phyloP scores from a whole-genome alignment of 2,329 filamentous ascomycete species.

The Calonectria hawksworthii region DNA sequence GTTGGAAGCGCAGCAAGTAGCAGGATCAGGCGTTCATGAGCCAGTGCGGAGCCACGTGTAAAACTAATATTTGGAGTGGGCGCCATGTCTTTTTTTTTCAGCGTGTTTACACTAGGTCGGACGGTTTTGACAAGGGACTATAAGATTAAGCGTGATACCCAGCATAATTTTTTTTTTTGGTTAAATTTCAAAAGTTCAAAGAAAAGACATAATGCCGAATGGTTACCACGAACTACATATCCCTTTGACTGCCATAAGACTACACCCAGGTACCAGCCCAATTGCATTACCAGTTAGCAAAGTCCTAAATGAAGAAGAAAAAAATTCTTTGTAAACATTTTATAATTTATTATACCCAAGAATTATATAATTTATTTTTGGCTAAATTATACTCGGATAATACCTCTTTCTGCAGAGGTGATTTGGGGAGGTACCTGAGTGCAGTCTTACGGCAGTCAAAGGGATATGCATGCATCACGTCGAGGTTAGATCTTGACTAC shows the following conservation, averaged over 20 bases:
- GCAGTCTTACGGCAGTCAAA: no score
- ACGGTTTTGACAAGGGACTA: not conserved
- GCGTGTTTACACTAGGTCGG: not conserved
- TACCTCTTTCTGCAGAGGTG: no score
- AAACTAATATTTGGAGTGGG: not conserved
- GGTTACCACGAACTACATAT: not conserved
- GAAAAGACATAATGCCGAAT: not conserved
- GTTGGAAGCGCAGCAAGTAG: constrained; percentile 29
- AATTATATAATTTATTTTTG: no score
- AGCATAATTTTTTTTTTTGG: not conserved
- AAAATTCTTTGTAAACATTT: no score
- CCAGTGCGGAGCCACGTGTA: not conserved
- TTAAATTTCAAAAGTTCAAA: not conserved
- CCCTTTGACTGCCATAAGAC: no score
- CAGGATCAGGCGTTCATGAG: constrained; percentile 18
- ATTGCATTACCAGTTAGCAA: no score
- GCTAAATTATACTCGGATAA: no score
- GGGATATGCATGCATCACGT: no score
- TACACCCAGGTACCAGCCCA: no score
- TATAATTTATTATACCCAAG: no score
- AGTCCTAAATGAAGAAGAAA: no score
- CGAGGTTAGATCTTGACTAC: not conserved
- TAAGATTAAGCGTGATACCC: constrained; percentile 1
- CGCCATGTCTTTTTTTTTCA: not conserved
- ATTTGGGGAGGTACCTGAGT: no score